phyloP scores from a whole-genome alignment of 2,329 filamentous ascomycete genomes.

The Fusarium continuum region DNA sequence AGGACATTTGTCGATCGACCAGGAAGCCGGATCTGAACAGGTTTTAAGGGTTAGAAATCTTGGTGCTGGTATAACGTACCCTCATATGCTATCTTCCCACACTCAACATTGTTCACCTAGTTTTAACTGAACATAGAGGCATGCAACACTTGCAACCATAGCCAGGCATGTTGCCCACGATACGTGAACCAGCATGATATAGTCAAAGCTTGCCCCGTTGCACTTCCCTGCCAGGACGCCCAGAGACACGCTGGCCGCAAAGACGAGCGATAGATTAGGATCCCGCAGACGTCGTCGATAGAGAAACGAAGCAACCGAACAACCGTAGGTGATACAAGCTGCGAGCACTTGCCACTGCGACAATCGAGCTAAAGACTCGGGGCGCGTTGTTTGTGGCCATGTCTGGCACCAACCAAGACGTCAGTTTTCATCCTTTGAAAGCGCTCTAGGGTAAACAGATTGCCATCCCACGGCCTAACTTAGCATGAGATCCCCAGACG shows the following conservation, averaged over 20 bases:
- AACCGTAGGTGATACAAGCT: conserved; percentile 40
- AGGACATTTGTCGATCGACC: neutral
- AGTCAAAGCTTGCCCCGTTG: conserved; percentile 33
- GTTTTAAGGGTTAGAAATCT: no score
- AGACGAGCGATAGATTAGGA: conserved; percentile 26
- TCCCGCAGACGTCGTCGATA: conserved; percentile 34
- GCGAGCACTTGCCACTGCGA: conserved; percentile 35
- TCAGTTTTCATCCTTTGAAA: conserved; percentile 28
- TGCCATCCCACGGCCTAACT: neutral
- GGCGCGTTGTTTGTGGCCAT: conserved; percentile 18
- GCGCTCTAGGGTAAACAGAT: neutral
- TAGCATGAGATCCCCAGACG: neutral
- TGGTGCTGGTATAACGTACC: no score
- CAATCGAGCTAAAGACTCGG: conserved; percentile 19
- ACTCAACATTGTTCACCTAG: conserved; percentile 8
- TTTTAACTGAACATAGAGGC: conserved; percentile 10
- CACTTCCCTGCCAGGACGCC: conserved; percentile 28
- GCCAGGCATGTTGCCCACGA: conserved; percentile 42
- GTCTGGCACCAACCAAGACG: conserved; percentile 25
- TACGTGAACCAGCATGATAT: conserved; percentile 38
- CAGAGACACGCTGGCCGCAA: conserved; percentile 30
- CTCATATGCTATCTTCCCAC: neutral
- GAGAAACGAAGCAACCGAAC: conserved; percentile 39
- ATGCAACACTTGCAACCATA: conserved; percentile 34
- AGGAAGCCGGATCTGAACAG: no score